Evolutionary conservation across 768 basidiomycete genomes (phyloP), one percentile per base, ranked within the genome.

Genomic region (Boletus barrowsii): DNA sequence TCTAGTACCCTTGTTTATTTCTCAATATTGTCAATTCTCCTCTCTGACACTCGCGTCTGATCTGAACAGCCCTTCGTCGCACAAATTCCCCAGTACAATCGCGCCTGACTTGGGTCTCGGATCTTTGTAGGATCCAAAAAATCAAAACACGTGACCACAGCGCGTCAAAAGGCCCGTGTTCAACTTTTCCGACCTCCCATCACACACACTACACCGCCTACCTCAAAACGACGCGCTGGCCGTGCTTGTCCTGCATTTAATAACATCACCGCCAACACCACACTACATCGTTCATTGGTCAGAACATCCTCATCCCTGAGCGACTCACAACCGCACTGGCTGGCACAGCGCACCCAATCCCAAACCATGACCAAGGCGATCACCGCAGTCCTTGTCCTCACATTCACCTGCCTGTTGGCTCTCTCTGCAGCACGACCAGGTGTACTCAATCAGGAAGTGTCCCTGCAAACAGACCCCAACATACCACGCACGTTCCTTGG

Each of bases 401-500:
- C 18, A 18, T 45, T 65, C 30, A 42, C 58, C 22, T 62, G 35
- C 29, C 13, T 65, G 36, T 45, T 56, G 11, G 9, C 54, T 1
- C 13, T 56, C 42, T 56, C 57, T 36, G 3, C 54, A 5, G 50
- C 57, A 9, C 47, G 58, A n/a, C 64, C 64, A 0, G 29, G 39
- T 9, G 5, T 30, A 35, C 13, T 40, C 45, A 17, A 20, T 42
- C 51, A 30, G 37, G 32, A 36, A n/a, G 8, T 20, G 20, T 42
- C 39, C 9, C 3, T 47, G 6, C 26, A n/a, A 17, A 32, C 29
- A 15, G 26, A 42, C 17, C n/a, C 55, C 22, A 49, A 49, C 32
- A 51, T 29, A 11, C 57, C 63, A 6, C 54, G 51, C 18, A 59
- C 57, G 17, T 50, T 64, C 33, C 59, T 58, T 8, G 62, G 62